phyloP scores from a whole-genome alignment of 495 filamentous ascomycete genomes.

The Penicillium cataractarum region DNA sequence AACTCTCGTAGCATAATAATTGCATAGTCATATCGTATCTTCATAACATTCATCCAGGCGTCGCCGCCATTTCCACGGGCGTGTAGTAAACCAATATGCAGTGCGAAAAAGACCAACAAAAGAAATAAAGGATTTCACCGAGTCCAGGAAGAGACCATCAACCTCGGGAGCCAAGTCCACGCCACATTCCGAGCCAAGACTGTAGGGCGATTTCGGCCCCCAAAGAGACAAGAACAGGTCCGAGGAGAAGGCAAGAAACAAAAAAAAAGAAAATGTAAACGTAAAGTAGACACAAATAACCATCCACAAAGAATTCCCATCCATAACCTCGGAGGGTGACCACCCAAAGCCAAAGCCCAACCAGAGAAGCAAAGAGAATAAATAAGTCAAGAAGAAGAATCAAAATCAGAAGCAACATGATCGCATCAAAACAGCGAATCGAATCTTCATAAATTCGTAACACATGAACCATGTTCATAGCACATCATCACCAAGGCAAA shows the following conservation, averaged over 20 bases:
- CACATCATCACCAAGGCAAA: not conserved
- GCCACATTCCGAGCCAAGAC: not conserved
- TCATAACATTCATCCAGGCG: slow-evolving; percentile 24
- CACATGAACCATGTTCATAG: slow-evolving; percentile 1
- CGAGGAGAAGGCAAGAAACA: not conserved
- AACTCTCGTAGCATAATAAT: not conserved
- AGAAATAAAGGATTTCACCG: slow-evolving; percentile 9
- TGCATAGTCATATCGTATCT: slow-evolving; percentile 15
- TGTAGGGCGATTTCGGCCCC: no score
- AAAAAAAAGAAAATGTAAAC: not conserved
- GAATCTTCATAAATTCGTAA: slow-evolving; percentile 12
- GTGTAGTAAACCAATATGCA: slow-evolving; percentile 15
- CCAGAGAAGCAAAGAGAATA: slow-evolving; percentile 16
- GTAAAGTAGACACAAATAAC: not conserved
- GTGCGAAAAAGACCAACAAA: slow-evolving; percentile 7
- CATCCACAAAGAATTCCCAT: no score
- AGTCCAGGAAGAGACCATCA: not conserved
- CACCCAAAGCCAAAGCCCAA: slow-evolving; percentile 18
- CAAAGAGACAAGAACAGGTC: not conserved
- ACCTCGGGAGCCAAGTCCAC: slow-evolving; percentile 10
- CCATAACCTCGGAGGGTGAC: no score
- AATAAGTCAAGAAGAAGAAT: not conserved
- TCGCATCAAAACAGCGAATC: slow-evolving; percentile 9
- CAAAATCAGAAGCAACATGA: slow-evolving; percentile 5
- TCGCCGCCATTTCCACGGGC: slow-evolving; percentile 23